Evolutionary conservation across 1,139 yeast species (phyloP), one percentile per base, ranked within the genome.

Genomic region (Geotrichum cucujoidarum): DNA sequence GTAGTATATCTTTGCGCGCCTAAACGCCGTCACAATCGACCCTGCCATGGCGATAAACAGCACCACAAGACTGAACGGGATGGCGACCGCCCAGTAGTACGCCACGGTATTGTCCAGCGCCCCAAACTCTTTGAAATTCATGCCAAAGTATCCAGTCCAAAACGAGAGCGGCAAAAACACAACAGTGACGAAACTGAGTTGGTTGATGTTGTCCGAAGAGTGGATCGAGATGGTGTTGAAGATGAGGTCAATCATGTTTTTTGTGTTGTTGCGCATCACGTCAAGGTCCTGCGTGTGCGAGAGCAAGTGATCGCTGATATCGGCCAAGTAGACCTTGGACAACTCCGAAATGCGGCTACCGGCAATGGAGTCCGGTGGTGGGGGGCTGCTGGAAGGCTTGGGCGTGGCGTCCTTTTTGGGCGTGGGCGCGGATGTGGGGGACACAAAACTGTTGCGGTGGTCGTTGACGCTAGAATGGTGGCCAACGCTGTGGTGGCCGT

Each of bases 91-190:
- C 50, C 50, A 47, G 25, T 47, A 47, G 29, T 43, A 47, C 14
- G 41, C 8, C 13, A 42, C 34, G 5, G 30, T 17, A 18, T 37
- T 16, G 21, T 67, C 60, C 43, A 80, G 63, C 37, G 72, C 74
- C 2, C 73, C 74, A 57, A 77, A 78, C 14, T 60, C 59, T 17
- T 69, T 67, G 54, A 79, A 75, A 53, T 77, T 76, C 82, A 77
- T 77, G 16, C 82, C 82, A 55, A 73, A 77, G 57, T 76, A 77
- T 10, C 81, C 80, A 1, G 81, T 75, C 69, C 78, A 68, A 56
- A 77, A 77, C 4, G 77, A 70, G 44, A 77, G 57, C 7, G 81
- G 82, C 42, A 77, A 61, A 53, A 77, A 77, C 18, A 77, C 68
- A 10, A 77, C 80, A 0, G 80, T 73, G 7, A 77, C 76, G 27